Evolutionary conservation across 805 yeast genomes (phyloP).

Genomic region (Middelhovenomyces tepae): DNA sequence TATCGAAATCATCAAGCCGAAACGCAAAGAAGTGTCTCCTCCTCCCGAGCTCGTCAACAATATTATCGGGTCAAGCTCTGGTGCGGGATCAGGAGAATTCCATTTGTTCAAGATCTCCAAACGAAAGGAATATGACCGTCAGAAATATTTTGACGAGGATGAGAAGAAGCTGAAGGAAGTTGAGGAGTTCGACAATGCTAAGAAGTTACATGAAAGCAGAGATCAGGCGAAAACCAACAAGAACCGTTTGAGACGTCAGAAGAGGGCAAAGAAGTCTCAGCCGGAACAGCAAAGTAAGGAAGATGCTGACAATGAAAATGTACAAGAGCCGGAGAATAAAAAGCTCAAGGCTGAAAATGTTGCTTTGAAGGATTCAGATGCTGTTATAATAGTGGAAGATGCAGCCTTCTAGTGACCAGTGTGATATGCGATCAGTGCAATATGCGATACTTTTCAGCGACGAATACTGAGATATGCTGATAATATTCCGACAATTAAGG

Average conservation of each 20-base stretch:
- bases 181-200: constrained; percentile 19
- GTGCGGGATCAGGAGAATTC: constrained; percentile 33
- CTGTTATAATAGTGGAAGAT: constrained; percentile 4
- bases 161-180: constrained; percentile 17
- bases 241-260: constrained; percentile 16
- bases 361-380: neutral
- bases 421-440: no score
- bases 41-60: constrained; percentile 24
- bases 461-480: neutral
- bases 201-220: constrained; percentile 8
- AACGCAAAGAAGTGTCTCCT: constrained; percentile 10
- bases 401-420: constrained; percentile 4
- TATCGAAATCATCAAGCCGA: constrained; percentile 1
- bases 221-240: constrained; percentile 24
- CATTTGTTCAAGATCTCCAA: constrained; percentile 28
- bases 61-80: constrained; percentile 27
- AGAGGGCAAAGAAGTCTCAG: constrained; percentile 6
- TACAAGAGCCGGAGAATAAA: constrained; percentile 3
- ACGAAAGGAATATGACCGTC: constrained; percentile 24
- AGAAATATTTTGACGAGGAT: constrained; percentile 16
- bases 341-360: neutral
- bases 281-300: constrained; percentile 2
- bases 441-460: no score
- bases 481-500: neutral
- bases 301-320: constrained; percentile 10